Evolutionary conservation across 2,329 filamentous ascomycete genomes (phyloP), one percentile per base, ranked within the genome.

Genomic region (Talaromyces sp.): DNA sequence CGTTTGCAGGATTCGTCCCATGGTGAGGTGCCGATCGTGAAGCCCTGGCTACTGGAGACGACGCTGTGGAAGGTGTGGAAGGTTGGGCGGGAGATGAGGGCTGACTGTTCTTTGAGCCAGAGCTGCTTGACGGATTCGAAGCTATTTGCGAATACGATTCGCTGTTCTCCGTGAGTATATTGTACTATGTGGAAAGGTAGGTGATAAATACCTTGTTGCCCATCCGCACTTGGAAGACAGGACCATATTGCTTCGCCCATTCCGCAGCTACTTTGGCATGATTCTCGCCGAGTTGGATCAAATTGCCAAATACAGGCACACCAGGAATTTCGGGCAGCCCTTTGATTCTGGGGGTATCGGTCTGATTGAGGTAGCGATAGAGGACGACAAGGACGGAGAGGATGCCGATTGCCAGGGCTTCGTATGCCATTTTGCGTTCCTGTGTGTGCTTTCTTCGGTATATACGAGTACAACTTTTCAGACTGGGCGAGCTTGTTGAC

Each of bases 41-140:
- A 90, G 5, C 90, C 90, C 68, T 92, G 88, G 0, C 88, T 90
- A 37, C 82, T 86, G 1, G 89, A 92, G 2, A 92, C 88, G 3
- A 93, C 88, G 5, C 84, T 89, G 75, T 93, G 90, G 74, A 93
- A 93, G 0, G 90, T 93, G 74, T 93, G 89, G 55, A 92, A 84
- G 25, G 82, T 91, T 0, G 91, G 91, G 1, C 91, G 84, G 0
- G 89, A 92, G 69, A 92, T 91, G 63, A 93, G 78, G 0, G 90
- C 83, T 0, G 89, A 90, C 69, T 92, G 90, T 69, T 93, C 88
- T 9, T 86, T 89, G 72, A 92, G 89, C 87, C 90, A 93, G 23
- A 93, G 80, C 66, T 79, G 81, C 61, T 84, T 86, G 37, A 93
- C 89, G 0, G 88, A 84, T 21, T 91, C 87, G 69, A 91, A 93